phyloP scores from a whole-genome alignment of 495 filamentous ascomycete species.

The Aspergillus sclerotiicarbonarius region DNA sequence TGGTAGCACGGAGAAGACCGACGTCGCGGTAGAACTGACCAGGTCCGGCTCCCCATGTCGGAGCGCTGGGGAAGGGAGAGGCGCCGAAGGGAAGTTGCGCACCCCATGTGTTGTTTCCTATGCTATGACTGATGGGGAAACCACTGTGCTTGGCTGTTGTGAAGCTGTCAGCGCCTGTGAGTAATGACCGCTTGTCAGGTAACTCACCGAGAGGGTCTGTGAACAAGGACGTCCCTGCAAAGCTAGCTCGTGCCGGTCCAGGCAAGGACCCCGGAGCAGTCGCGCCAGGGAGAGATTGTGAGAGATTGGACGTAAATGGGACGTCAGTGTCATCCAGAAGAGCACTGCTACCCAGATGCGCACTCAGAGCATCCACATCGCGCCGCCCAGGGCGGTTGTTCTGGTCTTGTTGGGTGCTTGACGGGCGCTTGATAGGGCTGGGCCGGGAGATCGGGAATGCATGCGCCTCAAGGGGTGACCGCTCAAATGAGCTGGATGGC shows the following conservation, averaged over 20 bases:
- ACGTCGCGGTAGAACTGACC: constrained; percentile 24
- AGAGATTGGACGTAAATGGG: constrained; percentile 41
- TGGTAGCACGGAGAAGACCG: background rate
- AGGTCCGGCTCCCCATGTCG: constrained; percentile 42
- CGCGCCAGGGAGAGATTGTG: constrained; percentile 41
- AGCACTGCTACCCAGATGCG: constrained; percentile 89
- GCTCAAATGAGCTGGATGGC: constrained; percentile 57
- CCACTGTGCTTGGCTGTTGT: constrained; percentile 33
- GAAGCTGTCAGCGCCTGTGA: constrained; percentile 15
- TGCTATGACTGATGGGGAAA: constrained; percentile 33
- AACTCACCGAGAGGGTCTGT: constrained; percentile 49
- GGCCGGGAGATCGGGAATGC: constrained; percentile 73
- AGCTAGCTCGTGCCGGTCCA: constrained; percentile 43
- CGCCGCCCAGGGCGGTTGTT: constrained; percentile 35
- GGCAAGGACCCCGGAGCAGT: constrained; percentile 33
- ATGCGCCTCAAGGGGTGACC: constrained; percentile 42
- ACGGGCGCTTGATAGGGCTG: constrained; percentile 83
- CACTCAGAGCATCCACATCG: constrained; percentile 71
- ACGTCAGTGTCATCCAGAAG: constrained; percentile 80
- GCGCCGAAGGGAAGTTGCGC: constrained; percentile 42
- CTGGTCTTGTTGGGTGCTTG: constrained; percentile 66
- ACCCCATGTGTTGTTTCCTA: constrained; percentile 41
- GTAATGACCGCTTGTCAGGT: background rate
- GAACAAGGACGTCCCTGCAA: constrained; percentile 49
- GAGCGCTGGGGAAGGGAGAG: constrained; percentile 37